A percentile compares a stretch with the other conserved stretches of the same genome.
Conservation (phyloP, 345 rosid species). For the Capsella bursapastoris region DNA sequence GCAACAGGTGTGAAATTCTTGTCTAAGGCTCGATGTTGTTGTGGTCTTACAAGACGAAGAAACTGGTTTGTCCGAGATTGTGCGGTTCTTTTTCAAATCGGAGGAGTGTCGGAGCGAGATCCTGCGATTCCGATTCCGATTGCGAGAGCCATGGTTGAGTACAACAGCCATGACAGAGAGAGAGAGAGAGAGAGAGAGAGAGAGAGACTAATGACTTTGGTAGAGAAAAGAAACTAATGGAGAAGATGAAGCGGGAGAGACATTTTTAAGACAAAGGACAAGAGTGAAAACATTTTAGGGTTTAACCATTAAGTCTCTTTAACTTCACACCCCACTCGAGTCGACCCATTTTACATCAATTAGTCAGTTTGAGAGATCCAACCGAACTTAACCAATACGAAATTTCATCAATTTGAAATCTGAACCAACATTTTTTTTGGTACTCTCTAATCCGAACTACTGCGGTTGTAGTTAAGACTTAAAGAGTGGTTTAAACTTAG, state of each 20-base stretch:
- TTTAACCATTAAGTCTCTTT: not conserved
- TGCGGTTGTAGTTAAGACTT: no score
- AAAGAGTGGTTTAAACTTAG: no score
- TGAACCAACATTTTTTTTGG: no score
- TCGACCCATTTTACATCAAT: not conserved
- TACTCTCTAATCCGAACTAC: no score
- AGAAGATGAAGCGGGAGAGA: no score
- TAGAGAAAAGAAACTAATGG: no score
- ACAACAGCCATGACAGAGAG: not conserved
- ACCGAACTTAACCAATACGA: no score
- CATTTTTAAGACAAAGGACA: no score
- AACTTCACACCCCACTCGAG: not conserved
- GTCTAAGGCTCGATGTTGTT: conserved; percentile 13
- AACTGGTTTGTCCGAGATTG: not conserved
- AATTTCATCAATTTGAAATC: no score
- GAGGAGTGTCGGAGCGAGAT: not conserved
- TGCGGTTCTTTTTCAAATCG: not conserved
- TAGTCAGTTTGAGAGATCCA: no score
- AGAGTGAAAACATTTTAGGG: not conserved
- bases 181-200: no score
- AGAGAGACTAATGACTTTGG: no score
- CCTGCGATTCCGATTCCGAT: not conserved
- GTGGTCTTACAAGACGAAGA: not conserved
- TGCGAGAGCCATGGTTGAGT: not conserved
- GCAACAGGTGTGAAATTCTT: conserved; percentile 66